Percentiles rank a stretch among this genome's conserved stretches.
These are phyloP conservation scores for Sinapis alba DNA, from an alignment of 441 rosid species.

Conservation along the genomic window DNA sequence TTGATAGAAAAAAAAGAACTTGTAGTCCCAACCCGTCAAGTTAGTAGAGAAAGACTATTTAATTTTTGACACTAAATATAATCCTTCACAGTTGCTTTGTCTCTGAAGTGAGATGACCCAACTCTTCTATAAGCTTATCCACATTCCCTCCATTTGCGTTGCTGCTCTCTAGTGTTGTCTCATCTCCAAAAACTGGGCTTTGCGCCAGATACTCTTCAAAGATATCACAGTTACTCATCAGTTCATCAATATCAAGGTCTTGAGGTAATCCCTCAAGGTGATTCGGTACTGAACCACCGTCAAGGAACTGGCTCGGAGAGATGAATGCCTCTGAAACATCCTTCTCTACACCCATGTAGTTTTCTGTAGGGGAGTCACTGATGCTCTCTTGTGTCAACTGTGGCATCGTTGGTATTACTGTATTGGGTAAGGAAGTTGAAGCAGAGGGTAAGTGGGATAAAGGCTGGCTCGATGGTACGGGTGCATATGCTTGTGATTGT, in stretches of 20 bases:
- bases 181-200: slow-evolving; percentile 64
- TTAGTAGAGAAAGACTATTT: slow-evolving; percentile 25
- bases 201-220: slow-evolving; percentile 58
- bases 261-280: slow-evolving; percentile 52
- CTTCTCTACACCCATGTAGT: slow-evolving; percentile 44
- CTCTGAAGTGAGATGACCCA: slow-evolving; percentile 72
- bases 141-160: slow-evolving; percentile 43
- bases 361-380: slow-evolving; percentile 47
- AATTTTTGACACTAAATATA: slow-evolving; percentile 13
- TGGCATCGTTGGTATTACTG: slow-evolving; percentile 46
- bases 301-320: slow-evolving; percentile 51
- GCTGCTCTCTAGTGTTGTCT: slow-evolving; percentile 40
- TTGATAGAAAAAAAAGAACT: neutral
- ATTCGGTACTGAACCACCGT: slow-evolving; percentile 46
- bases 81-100: slow-evolving; percentile 29
- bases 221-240: slow-evolving; percentile 53
- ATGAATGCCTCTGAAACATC: slow-evolving; percentile 41
- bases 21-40: neutral
- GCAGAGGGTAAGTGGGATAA: slow-evolving; percentile 29
- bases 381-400: slow-evolving; percentile 43
- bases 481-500: slow-evolving; percentile 36
- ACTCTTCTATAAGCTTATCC: slow-evolving; percentile 73
- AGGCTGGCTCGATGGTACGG: slow-evolving; percentile 41
- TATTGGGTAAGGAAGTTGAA: slow-evolving; percentile 44
- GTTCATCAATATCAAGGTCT: slow-evolving; percentile 67